Evolutionary conservation across 2,329 filamentous ascomycete genomes (phyloP).

Genomic region (Colletotrichum lini): DNA sequence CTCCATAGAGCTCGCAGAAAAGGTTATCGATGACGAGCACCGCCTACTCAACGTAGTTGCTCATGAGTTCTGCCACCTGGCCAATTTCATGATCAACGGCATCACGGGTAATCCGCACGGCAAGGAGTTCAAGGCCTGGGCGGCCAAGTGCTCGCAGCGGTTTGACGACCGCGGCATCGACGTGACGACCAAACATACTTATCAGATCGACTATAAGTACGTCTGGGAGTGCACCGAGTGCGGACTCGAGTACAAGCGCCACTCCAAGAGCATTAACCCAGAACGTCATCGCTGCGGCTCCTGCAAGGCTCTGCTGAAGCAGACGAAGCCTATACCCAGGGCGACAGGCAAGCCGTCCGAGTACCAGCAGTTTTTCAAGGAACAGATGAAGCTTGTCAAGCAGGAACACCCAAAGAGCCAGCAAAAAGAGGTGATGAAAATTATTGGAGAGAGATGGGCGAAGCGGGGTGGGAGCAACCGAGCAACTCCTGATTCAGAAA

Average conservation of each 20-base stretch:
- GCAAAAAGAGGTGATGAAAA: conserved; percentile 79
- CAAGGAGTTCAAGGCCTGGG: conserved; percentile 86
- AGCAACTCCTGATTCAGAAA: conserved; percentile 24
- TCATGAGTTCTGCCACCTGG: conserved; percentile 96
- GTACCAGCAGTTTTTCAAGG: conserved; percentile 72
- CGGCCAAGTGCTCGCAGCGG: conserved; percentile 64
- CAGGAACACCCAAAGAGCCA: conserved; percentile 68
- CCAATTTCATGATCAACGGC: conserved; percentile 89
- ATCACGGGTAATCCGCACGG: conserved; percentile 86
- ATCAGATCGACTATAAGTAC: conserved; percentile 93
- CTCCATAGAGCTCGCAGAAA: conserved; percentile 88
- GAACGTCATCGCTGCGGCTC: conserved; percentile 79
- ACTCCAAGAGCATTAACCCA: conserved; percentile 88
- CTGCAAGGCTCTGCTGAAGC: conserved; percentile 80
- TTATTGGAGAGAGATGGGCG: conserved; percentile 75
- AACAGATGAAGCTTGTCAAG: conserved; percentile 75
- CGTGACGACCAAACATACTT: conserved; percentile 92
- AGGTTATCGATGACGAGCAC: conserved; percentile 84
- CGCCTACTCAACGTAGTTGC: conserved; percentile 92
- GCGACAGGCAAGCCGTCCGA: conserved; percentile 53
- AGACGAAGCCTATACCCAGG: conserved; percentile 84
- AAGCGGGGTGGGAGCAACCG: conserved; percentile 58
- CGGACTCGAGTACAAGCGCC: conserved; percentile 81
- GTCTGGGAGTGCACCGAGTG: conserved; percentile 85
- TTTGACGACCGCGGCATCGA: conserved; percentile 76